These are phyloP conservation scores for Colletotrichum endophyticum DNA, from an alignment of 2,329 filamentous ascomycete genomes.

Conservation along the genomic window DNA sequence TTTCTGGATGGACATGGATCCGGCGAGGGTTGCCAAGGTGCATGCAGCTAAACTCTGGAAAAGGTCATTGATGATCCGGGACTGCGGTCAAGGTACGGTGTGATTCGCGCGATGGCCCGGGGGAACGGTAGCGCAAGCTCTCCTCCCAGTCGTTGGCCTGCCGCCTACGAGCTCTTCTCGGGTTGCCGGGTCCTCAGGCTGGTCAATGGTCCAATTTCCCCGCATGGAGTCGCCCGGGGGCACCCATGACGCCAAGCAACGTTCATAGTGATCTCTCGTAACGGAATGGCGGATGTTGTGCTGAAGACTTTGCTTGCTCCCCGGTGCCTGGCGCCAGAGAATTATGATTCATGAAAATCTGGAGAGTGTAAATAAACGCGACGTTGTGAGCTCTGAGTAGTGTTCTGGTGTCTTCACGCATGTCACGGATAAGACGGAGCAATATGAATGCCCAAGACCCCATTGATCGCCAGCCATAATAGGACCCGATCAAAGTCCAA, in stretches of 20 bases:
- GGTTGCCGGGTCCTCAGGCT: background rate
- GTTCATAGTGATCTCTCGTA: background rate
- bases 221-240: background rate
- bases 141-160: background rate
- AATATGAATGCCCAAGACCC: background rate
- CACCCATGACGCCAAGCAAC: background rate
- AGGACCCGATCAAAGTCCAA: background rate
- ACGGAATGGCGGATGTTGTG: background rate
- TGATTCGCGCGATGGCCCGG: slow-evolving; percentile 2
- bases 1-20: background rate
- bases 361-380: background rate
- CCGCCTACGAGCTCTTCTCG: background rate
- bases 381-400: background rate
- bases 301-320: background rate
- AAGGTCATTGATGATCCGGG: slow-evolving; percentile 4
- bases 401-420: background rate
- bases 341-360: background rate
- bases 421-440: background rate
- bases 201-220: slow-evolving; percentile 5
- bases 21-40: background rate
- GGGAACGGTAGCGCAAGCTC: background rate
- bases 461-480: background rate
- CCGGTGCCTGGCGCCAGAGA: background rate
- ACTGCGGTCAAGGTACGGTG: background rate
- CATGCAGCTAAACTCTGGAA: background rate